These are phyloP conservation scores for Diospyros lotus DNA, from an alignment of 148 eudicot species.

Conservation along the genomic window DNA sequence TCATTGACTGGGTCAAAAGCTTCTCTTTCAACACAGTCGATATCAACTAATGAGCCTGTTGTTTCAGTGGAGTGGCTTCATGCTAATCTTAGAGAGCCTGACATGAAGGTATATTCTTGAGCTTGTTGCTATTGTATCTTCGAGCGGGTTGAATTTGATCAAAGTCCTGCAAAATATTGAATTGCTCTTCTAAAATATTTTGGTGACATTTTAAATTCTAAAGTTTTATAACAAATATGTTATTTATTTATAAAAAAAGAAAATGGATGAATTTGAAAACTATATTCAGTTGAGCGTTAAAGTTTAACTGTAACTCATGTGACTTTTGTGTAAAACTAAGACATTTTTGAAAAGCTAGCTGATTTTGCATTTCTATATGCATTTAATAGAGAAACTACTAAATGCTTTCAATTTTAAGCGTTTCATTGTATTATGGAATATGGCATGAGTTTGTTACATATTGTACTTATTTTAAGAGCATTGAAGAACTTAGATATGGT, in stretches of 20 bases:
- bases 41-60: slow-evolving; percentile 74
- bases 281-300: background rate
- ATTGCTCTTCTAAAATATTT: too few species aligned
- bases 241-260: background rate
- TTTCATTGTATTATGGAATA: too few species aligned
- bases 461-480: too few species aligned
- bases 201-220: too few species aligned
- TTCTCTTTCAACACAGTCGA: slow-evolving; percentile 38
- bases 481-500: too few species aligned
- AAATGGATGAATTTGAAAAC: background rate
- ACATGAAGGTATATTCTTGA: slow-evolving; percentile 55
- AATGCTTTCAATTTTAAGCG: too few species aligned
- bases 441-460: too few species aligned
- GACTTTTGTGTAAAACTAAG: background rate
- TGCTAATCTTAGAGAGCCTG: slow-evolving; percentile 68
- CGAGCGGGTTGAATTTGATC: too few species aligned
- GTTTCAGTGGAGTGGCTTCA: slow-evolving; percentile 98
- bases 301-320: background rate
- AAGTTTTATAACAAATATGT: too few species aligned
- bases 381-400: background rate
- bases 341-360: background rate
- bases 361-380: background rate
- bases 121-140: background rate
- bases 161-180: too few species aligned
- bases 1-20: slow-evolving; percentile 32